Evolutionary conservation across 2,329 filamentous ascomycete genomes (phyloP), one percentile per base, ranked within the genome.

Genomic region (Trichoderma semiorbis): DNA sequence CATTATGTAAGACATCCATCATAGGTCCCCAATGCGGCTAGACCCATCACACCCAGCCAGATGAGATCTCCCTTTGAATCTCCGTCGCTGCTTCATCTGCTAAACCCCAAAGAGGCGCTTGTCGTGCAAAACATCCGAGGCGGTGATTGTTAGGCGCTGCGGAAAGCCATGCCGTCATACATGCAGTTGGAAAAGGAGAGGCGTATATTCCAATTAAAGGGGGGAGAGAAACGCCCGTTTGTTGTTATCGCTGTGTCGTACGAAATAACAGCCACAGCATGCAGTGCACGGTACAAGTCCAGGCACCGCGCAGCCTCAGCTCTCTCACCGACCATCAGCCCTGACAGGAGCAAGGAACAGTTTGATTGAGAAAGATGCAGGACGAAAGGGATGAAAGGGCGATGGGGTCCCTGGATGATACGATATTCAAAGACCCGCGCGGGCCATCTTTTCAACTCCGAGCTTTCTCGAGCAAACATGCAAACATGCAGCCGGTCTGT

Each of bases 271-370:
- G 43, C 43, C 43, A n/a, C 18, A 16, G 34, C 34, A 36, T 36
- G 34, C 34, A 36, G 34, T 36, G 34, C 34, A 36, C 34, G 14
- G 34, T 36, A 36, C 34, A 14, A 36, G 34, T 36, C 34, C 43
- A 47, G 18, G 43, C 39, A 43, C 18, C 39, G 34, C 18, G 53
- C 14, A 26, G 53, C 24, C 26, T 30, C 21, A 58, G 50, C 34
- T 68, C 36, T 18, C 16, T 39, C 65, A 68, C 65, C 65, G 65
- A 68, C 55, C 62, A 6, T 65, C 62, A 65, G 28, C 62, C n/a
- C 53, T 24, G 10, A 18, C 16, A n/a, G 16, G 36, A 21, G 7
- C 43, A 12, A 50, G 43, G n/a, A n/a, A n/a, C n/a, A n/a, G n/a
- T n/a, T n/a, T 18, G 36, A 39, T 39, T 39, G 16, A 39, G 36